Conservation (phyloP, 176 grass and related monocot species). For the Lolium rigidum region DNA sequence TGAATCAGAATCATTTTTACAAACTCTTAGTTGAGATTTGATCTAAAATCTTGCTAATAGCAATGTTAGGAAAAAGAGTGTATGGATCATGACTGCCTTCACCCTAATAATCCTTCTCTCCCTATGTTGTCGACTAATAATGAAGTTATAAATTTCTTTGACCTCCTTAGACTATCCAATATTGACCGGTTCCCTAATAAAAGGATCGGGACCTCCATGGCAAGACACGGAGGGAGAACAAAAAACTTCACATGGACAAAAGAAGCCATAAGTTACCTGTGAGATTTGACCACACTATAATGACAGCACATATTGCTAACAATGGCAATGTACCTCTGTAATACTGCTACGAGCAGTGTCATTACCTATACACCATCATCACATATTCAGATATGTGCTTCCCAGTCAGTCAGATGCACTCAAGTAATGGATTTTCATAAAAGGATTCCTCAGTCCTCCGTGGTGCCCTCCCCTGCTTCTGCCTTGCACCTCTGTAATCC, state of each 20-base stretch:
- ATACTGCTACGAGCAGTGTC: neutral
- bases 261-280: conserved; percentile 46
- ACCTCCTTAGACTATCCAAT: conserved; percentile 88
- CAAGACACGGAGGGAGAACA: neutral
- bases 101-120: too few relatives aligned
- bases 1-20: too few relatives aligned
- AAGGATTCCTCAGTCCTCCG: conserved; percentile 92
- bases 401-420: conserved; percentile 77
- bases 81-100: too few relatives aligned
- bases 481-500: too few relatives aligned
- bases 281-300: conserved; percentile 70
- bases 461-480: conserved; percentile 66
- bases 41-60: too few relatives aligned
- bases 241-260: neutral
- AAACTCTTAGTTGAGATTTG: too few relatives aligned
- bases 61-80: too few relatives aligned
- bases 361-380: conserved; percentile 50
- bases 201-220: neutral
- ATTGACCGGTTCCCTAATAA: conserved; percentile 64
- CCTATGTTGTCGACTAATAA: conserved; percentile 70
- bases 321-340: neutral
- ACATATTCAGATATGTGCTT: conserved; percentile 60
- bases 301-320: conserved; percentile 53
- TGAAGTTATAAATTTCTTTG: conserved; percentile 71
- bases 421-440: conserved; percentile 87